A percentile compares a stretch with the other conserved stretches of the same genome.
Evolutionary conservation across 2,329 filamentous ascomycete species (phyloP).

Genomic region (Lecanicillium sp.): DNA sequence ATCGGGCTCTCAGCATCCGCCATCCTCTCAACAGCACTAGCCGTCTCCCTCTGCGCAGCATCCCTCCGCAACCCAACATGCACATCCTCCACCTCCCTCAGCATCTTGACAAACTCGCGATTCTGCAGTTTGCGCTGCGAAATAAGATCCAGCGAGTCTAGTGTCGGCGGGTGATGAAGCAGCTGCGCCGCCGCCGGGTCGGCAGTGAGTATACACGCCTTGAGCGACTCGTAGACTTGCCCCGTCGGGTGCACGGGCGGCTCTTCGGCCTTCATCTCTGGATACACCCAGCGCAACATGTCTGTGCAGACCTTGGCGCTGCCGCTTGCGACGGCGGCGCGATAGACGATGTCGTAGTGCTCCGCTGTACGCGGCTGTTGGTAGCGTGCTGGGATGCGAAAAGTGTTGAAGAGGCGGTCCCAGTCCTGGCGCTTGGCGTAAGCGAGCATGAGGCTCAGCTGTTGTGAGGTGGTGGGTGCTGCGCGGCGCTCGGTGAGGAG

Average conservation of each 20-base stretch:
- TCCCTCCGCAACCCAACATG: slow-evolving; percentile 5
- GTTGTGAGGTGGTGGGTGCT: slow-evolving; percentile 29
- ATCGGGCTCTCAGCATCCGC: too few relatives aligned
- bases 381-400: slow-evolving; percentile 45
- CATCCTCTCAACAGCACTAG: not conserved
- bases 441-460: slow-evolving; percentile 33
- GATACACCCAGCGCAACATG: slow-evolving; percentile 43
- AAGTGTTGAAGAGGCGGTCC: slow-evolving; percentile 51
- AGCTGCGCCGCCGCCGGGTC: slow-evolving; percentile 39
- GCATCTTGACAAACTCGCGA: slow-evolving; percentile 23
- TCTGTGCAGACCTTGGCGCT: slow-evolving; percentile 35
- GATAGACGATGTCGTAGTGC: slow-evolving; percentile 49
- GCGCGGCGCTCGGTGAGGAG: slow-evolving; percentile 30
- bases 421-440: slow-evolving; percentile 42
- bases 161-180: slow-evolving; percentile 12
- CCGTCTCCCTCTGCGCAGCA: slow-evolving; percentile 1
- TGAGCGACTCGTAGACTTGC: slow-evolving; percentile 37
- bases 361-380: slow-evolving; percentile 36
- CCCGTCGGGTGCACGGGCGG: slow-evolving; percentile 37
- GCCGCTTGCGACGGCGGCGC: slow-evolving; percentile 33
- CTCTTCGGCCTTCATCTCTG: slow-evolving; percentile 50
- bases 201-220: slow-evolving; percentile 45
- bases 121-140: slow-evolving; percentile 16
- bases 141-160: slow-evolving; percentile 7
- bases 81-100: slow-evolving; percentile 21